Conservation (phyloP, 1,139 yeast genomes). For the Casaregolazyma lundiana region DNA sequence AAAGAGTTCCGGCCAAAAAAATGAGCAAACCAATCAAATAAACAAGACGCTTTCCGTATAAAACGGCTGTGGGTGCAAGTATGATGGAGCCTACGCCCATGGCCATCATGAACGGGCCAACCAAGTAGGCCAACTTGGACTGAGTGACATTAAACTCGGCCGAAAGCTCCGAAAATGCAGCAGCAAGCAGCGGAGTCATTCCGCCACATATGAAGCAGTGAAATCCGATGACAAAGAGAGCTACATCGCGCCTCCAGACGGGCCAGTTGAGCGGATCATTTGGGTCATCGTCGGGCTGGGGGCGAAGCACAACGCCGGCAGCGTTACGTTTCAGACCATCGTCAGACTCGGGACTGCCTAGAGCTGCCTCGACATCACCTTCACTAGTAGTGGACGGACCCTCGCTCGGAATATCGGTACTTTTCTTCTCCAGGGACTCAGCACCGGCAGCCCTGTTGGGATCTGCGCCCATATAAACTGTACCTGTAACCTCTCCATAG, state of each 20-base stretch:
- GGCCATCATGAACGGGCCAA: conserved; percentile 58
- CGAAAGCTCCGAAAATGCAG: conserved; percentile 46
- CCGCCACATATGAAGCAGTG: conserved; percentile 62
- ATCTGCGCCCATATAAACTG: conserved; percentile 36
- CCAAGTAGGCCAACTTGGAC: conserved; percentile 48
- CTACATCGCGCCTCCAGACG: conserved; percentile 52
- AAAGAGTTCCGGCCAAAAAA: conserved; percentile 50
- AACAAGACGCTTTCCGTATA: conserved; percentile 56
- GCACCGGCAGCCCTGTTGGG: too few species aligned
- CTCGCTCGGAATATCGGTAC: too few species aligned
- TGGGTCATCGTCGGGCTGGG: conserved; percentile 72
- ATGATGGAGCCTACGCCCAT: conserved; percentile 55
- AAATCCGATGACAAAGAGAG: conserved; percentile 50
- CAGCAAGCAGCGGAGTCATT: conserved; percentile 57
- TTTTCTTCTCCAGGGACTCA: too few species aligned
- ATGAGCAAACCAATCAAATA: conserved; percentile 48
- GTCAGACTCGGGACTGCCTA: too few species aligned
- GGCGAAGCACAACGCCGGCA: conserved; percentile 56
- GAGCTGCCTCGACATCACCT: neutral
- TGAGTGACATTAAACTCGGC: conserved; percentile 43
- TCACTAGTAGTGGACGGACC: conserved; percentile 7
- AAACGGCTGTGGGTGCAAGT: conserved; percentile 55
- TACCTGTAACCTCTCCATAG: conserved; percentile 44
- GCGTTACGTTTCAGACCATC: conserved; percentile 41
- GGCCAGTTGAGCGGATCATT: conserved; percentile 80